These are phyloP conservation scores for Paramecium tetraurelia DNA, from an alignment of 73 alveolate species.

Conservation along the genomic window DNA sequence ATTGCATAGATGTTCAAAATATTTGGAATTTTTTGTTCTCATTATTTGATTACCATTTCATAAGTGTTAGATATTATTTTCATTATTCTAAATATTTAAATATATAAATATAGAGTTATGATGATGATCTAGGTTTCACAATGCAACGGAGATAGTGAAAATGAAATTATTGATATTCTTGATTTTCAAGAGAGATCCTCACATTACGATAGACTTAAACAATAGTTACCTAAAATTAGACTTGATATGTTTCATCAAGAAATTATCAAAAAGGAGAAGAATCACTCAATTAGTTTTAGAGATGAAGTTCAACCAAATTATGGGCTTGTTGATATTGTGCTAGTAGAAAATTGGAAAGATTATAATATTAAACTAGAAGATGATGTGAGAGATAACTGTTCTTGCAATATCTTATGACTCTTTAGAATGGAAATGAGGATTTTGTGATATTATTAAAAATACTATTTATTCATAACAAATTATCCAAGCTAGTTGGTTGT, in stretches of 20 bases:
- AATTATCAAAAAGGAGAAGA: background rate
- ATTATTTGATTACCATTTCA: background rate
- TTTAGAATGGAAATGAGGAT: background rate
- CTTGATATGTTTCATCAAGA: background rate
- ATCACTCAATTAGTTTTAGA: background rate
- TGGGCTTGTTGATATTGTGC: background rate
- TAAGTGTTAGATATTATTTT: background rate
- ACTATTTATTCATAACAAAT: background rate
- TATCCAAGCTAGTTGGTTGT: background rate
- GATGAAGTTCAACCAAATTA: background rate
- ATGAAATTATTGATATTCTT: background rate
- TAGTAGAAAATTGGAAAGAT: background rate
- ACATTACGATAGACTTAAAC: background rate
- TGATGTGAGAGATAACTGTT: background rate
- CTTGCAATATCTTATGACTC: background rate
- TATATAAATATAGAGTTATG: background rate
- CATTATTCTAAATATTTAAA: background rate
- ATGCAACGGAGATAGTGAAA: background rate
- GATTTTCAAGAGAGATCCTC: background rate
- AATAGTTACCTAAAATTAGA: background rate
- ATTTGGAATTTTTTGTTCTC: background rate
- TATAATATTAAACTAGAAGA: background rate
- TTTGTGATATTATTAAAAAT: background rate
- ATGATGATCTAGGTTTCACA: background rate
- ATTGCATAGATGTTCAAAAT: no score